phyloP scores from a whole-genome alignment of 441 rosid genomes.

The Erodium chrysanthum region DNA sequence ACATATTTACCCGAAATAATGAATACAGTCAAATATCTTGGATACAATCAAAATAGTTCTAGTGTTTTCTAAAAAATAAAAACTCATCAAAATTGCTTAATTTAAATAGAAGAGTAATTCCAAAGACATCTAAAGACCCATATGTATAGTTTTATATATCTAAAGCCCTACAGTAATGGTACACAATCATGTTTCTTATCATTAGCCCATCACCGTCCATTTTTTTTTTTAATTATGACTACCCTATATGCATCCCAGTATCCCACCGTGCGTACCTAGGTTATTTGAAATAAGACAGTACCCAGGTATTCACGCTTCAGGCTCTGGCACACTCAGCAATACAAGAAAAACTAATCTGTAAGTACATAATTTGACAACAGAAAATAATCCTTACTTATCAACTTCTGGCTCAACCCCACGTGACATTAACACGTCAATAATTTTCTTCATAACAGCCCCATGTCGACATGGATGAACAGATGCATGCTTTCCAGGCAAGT shows the following conservation, averaged over 20 bases:
- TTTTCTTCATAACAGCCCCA: conserved; percentile 97
- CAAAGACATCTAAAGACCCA: neutral
- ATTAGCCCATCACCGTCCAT: neutral
- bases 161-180: neutral
- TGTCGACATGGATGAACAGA: conserved; percentile 96
- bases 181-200: neutral
- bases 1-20: neutral
- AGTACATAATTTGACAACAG: neutral
- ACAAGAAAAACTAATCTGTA: neutral
- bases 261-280: neutral
- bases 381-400: conserved; percentile 47
- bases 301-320: neutral
- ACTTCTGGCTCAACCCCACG: conserved; percentile 97
- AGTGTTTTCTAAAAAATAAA: neutral
- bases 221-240: neutral
- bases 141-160: neutral
- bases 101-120: neutral
- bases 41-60: neutral
- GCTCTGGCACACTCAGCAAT: neutral
- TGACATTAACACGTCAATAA: conserved; percentile 83
- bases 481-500: conserved; percentile 91
- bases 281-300: neutral
- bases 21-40: neutral
- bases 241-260: neutral
- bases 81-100: neutral